Base-by-base conservation (phyloP, 116 monocot genomes). In the Dioscorea cayenensis region DNA sequence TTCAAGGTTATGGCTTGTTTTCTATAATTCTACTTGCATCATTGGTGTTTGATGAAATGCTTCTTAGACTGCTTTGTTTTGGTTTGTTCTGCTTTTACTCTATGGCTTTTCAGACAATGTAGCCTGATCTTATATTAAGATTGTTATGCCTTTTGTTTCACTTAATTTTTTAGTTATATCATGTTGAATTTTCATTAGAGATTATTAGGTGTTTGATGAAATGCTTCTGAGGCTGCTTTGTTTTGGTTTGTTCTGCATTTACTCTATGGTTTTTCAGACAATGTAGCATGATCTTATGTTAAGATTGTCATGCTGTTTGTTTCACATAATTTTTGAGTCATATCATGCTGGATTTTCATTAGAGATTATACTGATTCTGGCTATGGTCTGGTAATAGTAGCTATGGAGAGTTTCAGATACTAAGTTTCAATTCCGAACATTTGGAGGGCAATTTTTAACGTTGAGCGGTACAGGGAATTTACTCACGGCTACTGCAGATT, bases 331-430 rank as follows among this genome's bases (percentile, higher is more conserved):
- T 16, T 55, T 55, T 55, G 0, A 55, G 14, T 68, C 20, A 36
- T 36, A 20, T 36, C 5, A 11, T 71, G 18, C 43, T 67, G 67
- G 2, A n/a, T 67, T 21, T 43, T 43, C 43, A 43, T 43, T 14
- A 51, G 32, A 63, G 5, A 10, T 61, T 8, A 36, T 8, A 50
- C 51, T 69, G 51, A 51, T 29, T 28, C 9, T 51, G 16, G 27
- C 52, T 43, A 6, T 20, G 7, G 37, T 36, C 17, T 71, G 59
- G 9, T 32, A 59, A n/a, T 69, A 35, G n/a, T 78, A 94, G 90
- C 51, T 94, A 60, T 94, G 87, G 87, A 85, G 94, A 78, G 76
- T 94, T 69, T 81, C 94, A 52, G 83, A 83, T 1, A 69, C 67
- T 0, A 60, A 73, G 36, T 94, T 83, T 80, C 87, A 94, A 65